Evolutionary conservation across 768 basidiomycete species (phyloP), one percentile per base, ranked within the genome.

Genomic region (Cubamyces lactineus): DNA sequence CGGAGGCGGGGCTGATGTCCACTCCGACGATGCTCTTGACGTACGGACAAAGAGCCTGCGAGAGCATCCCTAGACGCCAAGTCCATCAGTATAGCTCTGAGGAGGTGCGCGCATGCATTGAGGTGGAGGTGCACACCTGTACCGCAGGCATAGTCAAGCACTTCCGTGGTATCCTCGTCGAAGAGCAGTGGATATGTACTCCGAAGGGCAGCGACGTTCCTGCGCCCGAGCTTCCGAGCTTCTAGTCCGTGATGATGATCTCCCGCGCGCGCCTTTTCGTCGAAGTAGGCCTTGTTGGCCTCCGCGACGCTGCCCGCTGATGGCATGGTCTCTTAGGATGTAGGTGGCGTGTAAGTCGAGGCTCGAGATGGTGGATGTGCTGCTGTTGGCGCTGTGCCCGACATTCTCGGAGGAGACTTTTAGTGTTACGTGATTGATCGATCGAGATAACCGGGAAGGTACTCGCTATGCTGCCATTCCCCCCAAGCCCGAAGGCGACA

Each of bases 101-200:
- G n/a, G 17, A 8, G 21, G 9, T 4, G 24, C 13, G 4, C 4
- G n/a, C 53, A 15, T 26, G 21, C 2, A 8, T 42, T 26, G n/a
- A 13, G 23, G 2, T 21, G 13, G 7, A 9, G 17, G 23, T 3
- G 67, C 75, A 24, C 60, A 86, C 88, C 90, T 63, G 83, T 82
- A 12, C 89, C 89, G 69, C 90, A 92, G 2, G 90, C 89, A 68
- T 83, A 92, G 66, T 92, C 90, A 79, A 92, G 77, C 17, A 89
- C 77, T 4, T 73, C 77, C 3, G 89, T 91, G 11, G 66, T 69
- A 19, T 84, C 79, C 46, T 83, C 82, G 53, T 86, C 76, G 66
- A 92, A 86, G 0, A 69, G 57, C 24, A 49, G 28, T 0, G 73
- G 67, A 60, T 70, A 69, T 2, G 66, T 70, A 23, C 68, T 50